Evolutionary conservation across 208 protist species (phyloP), one percentile per base, ranked within the genome.

Genomic region (Angomonas ambiguus): DNA sequence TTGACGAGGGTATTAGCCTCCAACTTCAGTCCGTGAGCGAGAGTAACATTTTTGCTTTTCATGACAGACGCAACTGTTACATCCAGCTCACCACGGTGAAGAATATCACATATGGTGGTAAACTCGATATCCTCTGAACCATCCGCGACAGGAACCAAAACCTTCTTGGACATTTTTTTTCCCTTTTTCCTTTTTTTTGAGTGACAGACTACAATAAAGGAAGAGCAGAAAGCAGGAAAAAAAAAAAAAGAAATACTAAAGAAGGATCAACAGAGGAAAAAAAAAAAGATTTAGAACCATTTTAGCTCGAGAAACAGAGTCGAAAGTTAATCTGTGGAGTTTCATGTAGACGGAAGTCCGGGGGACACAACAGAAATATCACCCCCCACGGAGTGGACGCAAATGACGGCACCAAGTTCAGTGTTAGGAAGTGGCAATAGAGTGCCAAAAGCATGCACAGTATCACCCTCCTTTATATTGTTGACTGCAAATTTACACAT

Each of bases 111-210:
- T 35, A 91, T 82, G 76, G 82, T 89, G 27, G 82, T 81, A 6
- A 93, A 64, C 74, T 96, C 90, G 80, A 96, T 96, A 56, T 96
- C 90, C 71, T 96, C 90, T 20, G 83, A 79, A 62, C 85, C 81
- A 71, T 92, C 83, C 22, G 90, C 87, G 6, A 83, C 82, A 45
- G 82, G 85, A 69, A 96, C 87, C 42, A 96, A 82, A 67, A 91
- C 87, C 51, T 74, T 76, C 74, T 85, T 88, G 48, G 57, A 67
- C 71, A 80, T 77, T 34, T 28, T 20, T 31, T 22, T 67, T 72
- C 58, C 1, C 62, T 55, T 63, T 27, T 41, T 1, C 27, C 59
- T 4, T 31, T 41, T 58, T 32, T 61, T n/a, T n/a, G 6, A 22
- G 22, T n/a, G 28, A 25, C 11, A 59, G 11, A 59, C 2, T 32